A percentile compares a stretch with the other conserved stretches of the same genome.
Evolutionary conservation across 2,329 filamentous ascomycete genomes (phyloP).

Genomic region (Fusarium albosuccineum): DNA sequence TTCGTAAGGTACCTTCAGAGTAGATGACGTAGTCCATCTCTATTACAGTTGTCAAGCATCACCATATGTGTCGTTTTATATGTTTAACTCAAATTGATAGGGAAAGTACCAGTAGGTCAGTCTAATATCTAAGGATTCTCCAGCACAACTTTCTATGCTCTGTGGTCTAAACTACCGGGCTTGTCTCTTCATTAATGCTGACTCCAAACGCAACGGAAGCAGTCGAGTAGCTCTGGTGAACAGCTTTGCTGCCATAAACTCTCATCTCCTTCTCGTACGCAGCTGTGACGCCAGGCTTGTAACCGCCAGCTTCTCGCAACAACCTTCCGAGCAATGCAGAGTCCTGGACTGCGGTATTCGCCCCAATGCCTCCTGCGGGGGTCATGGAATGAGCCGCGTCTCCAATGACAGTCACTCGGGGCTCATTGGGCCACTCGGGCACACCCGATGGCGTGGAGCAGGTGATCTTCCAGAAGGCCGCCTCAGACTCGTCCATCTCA

Average conservation of each 20-base stretch:
- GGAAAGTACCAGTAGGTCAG: too few species aligned
- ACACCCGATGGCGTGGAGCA: slow-evolving; percentile 71
- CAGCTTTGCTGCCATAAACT: slow-evolving; percentile 69
- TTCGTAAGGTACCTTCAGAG: too few species aligned
- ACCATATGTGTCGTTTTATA: too few species aligned
- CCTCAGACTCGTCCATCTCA: slow-evolving; percentile 67
- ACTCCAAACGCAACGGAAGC: slow-evolving; percentile 60
- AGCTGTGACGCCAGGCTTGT: slow-evolving; percentile 64
- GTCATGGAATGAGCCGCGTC: slow-evolving; percentile 72
- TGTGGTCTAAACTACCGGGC: slow-evolving; percentile 20
- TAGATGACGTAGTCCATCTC: too few species aligned
- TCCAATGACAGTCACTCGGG: slow-evolving; percentile 69
- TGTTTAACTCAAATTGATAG: too few species aligned
- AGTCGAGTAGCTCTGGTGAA: slow-evolving; percentile 64
- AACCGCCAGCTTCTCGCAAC: slow-evolving; percentile 65
- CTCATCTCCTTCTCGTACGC: slow-evolving; percentile 74
- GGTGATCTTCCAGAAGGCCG: slow-evolving; percentile 76
- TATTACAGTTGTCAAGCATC: too few species aligned
- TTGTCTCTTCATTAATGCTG: slow-evolving; percentile 58
- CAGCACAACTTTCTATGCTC: too few species aligned
- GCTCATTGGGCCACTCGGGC: slow-evolving; percentile 70
- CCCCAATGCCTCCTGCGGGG: slow-evolving; percentile 67
- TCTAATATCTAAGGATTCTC: too few species aligned
- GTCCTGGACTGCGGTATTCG: slow-evolving; percentile 69
- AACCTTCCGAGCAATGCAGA: slow-evolving; percentile 67